These are phyloP conservation scores for Wilcoxina mikolae DNA, from an alignment of 495 filamentous ascomycete species.

Conservation along the genomic window DNA sequence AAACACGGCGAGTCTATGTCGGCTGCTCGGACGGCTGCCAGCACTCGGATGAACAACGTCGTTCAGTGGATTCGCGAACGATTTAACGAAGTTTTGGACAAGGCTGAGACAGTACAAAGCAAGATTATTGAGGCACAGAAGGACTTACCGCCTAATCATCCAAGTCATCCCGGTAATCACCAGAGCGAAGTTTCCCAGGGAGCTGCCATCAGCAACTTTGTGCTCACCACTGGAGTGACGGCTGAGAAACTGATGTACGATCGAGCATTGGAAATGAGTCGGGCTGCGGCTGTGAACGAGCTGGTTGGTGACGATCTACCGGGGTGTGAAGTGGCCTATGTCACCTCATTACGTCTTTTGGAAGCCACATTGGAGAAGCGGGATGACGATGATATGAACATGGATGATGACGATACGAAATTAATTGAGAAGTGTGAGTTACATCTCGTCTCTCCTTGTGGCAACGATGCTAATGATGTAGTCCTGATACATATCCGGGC, in stretches of 20 bases:
- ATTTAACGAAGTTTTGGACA: conserved; percentile 93
- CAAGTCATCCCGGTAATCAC: conserved; percentile 69
- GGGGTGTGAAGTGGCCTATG: conserved; percentile 84
- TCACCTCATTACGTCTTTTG: conserved; percentile 81
- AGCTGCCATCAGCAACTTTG: conserved; percentile 5
- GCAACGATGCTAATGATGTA: neutral
- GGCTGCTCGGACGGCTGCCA: conserved; percentile 34
- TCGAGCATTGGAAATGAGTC: conserved; percentile 89
- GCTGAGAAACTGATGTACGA: conserved; percentile 98
- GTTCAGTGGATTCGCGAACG: conserved; percentile 89
- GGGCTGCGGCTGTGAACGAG: conserved; percentile 85
- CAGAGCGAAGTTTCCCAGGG: conserved; percentile 32
- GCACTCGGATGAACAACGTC: conserved; percentile 69
- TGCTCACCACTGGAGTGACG: conserved; percentile 62
- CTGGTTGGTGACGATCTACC: conserved; percentile 76
- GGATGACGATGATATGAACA: conserved; percentile 40
- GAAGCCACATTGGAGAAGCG: conserved; percentile 86
- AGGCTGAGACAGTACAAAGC: conserved; percentile 76
- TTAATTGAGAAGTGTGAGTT: conserved; percentile 54
- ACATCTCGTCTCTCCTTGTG: conserved; percentile 1
- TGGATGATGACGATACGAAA: conserved; percentile 59
- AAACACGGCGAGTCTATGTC: conserved; percentile 8
- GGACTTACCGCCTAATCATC: conserved; percentile 67
- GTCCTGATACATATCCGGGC: neutral
- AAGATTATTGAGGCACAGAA: conserved; percentile 80